Evolutionary conservation across 208 protist genomes (phyloP).

Genomic region (Acanthamoeba lenticulata): DNA sequence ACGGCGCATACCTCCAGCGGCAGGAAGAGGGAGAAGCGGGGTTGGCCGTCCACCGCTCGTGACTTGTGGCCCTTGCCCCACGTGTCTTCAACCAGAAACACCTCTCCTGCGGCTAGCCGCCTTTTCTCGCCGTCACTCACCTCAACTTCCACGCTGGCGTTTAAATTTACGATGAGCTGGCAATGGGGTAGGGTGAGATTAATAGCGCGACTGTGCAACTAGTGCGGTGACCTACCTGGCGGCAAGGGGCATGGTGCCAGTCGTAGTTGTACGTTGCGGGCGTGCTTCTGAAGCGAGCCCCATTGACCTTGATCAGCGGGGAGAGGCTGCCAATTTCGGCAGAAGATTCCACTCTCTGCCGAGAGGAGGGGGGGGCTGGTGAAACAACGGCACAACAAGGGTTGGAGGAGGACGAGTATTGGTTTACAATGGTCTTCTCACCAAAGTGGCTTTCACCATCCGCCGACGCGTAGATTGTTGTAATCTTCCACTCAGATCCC

Average conservation of each 20-base stretch:
- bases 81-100: constrained; percentile 5
- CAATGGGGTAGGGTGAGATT: not conserved
- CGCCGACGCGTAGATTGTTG: not conserved
- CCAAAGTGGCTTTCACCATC: constrained; percentile 18
- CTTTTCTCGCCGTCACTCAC: not conserved
- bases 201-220: not conserved
- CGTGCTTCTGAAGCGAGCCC: not conserved
- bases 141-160: not conserved
- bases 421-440: not conserved
- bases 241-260: not conserved
- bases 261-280: constrained; percentile 25
- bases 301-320: not conserved
- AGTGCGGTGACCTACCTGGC: not conserved
- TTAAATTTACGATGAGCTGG: constrained; percentile 2
- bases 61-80: constrained; percentile 46
- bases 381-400: not conserved
- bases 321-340: not conserved
- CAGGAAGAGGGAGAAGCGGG: constrained; percentile 14
- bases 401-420: not conserved
- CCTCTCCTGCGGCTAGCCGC: not conserved
- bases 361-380: not conserved
- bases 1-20: not conserved
- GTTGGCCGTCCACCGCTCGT: not conserved
- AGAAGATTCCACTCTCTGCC: not conserved
- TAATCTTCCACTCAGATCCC: not conserved